Percentiles rank a stretch among this genome's conserved stretches.
Evolutionary conservation across 225 moss, liverwort and hornwort species (phyloP).

Genomic region (Asterella californica): DNA sequence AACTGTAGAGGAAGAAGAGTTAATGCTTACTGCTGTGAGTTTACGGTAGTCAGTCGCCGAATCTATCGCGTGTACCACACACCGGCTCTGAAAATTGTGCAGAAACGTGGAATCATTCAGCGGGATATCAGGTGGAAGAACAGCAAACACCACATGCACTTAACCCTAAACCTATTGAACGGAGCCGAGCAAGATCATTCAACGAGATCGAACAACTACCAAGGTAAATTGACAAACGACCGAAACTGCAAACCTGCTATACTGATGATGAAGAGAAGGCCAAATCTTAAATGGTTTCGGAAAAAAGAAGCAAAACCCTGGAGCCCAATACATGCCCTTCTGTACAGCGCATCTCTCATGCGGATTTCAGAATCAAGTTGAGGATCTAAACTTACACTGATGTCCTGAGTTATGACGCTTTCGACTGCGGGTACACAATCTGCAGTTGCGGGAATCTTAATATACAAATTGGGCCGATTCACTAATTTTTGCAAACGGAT

Average conservation of each 20-base stretch:
- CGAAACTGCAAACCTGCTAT: background rate
- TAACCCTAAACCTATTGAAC: background rate
- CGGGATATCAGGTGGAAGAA: background rate
- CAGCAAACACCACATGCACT: background rate
- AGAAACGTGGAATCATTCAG: background rate
- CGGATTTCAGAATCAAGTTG: background rate
- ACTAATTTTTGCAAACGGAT: constrained; percentile 62
- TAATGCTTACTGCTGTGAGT: no score
- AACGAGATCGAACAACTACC: background rate
- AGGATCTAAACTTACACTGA: constrained; percentile 46
- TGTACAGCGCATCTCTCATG: background rate
- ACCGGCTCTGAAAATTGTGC: constrained; percentile 52
- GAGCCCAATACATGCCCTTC: no score
- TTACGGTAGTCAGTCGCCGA: no score
- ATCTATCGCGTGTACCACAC: no score
- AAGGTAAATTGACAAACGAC: background rate
- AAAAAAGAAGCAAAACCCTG: no score
- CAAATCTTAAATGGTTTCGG: background rate
- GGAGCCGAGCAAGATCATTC: background rate
- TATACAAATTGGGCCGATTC: constrained; percentile 70
- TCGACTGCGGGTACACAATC: constrained; percentile 78
- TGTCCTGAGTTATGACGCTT: constrained; percentile 60
- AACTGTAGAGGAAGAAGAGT: no score
- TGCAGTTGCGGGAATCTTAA: constrained; percentile 88
- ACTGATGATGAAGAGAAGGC: background rate